Evolutionary conservation across 2,329 filamentous ascomycete species (phyloP), one percentile per base, ranked within the genome.

Genomic region (Arthrinium puccinioides): DNA sequence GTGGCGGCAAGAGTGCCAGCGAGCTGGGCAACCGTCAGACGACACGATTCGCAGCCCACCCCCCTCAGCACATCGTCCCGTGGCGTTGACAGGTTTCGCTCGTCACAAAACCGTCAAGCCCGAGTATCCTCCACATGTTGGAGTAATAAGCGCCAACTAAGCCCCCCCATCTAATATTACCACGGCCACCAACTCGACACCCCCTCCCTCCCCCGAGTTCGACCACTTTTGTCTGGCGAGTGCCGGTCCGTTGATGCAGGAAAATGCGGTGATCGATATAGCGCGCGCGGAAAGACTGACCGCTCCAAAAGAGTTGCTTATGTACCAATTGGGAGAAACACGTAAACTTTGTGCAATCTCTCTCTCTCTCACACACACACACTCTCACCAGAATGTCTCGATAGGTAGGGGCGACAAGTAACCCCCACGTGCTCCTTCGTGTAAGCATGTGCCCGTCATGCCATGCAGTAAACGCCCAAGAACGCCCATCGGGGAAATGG

Each of bases 31-130:
- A 23, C 31, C 24, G 24, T 33, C 31, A 23, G 31, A n/a, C n/a
- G n/a, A n/a, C n/a, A n/a, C 31, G 21, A 33, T 7, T 33, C 31
- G 21, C 21, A 21, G 24, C 20, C 31, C 31, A 33, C 21, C 20
- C 21, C 31, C 31, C 21, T 33, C 31, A 23, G 31, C 31, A 33
- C 31, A 33, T 33, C 31, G 31, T 33, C 31, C 24, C 31, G n/a
- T 33, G 31, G 31, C 31, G 21, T 33, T 20, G 23, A n/a, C 29
- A 11, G 4, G 14, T 18, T 29, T 29, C n/a, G 10, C 31, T 32
- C 21, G 20, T 21, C 31, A 23, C 9, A 15, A 5, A 18, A 30
- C 16, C 15, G n/a, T 33, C 31, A 33, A 33, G 31, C 20, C 31
- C n/a, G 31, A 33, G 31, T 33, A 33, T 33, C 31, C 31, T 33